Conservation (phyloP, 306 rosid species). For the Casuarina glauca region DNA sequence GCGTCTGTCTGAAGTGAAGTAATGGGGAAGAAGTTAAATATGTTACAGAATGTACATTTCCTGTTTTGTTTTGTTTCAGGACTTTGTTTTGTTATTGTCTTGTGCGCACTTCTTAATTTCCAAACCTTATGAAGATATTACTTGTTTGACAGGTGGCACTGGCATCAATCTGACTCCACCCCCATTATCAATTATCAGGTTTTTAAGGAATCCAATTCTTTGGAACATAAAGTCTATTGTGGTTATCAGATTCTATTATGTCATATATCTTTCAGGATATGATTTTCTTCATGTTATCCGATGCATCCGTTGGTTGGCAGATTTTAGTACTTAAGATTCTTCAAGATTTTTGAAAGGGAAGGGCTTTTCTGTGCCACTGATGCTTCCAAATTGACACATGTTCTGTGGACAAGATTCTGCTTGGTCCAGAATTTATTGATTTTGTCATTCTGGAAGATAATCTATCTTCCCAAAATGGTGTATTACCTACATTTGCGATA, state of each 20-base stretch:
- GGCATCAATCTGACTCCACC: constrained; percentile 99
- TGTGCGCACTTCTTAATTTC: not conserved
- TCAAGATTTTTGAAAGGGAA: not conserved
- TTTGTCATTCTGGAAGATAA: not conserved
- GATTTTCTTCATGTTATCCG: not conserved
- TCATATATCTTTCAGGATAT: constrained; percentile 17
- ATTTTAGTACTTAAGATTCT: not conserved
- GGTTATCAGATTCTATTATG: not conserved
- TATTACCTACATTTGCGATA: not conserved
- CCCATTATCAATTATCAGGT: constrained; percentile 85
- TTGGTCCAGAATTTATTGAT: not conserved
- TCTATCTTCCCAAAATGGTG: not conserved
- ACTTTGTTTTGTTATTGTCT: not conserved
- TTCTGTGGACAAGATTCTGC: not conserved
- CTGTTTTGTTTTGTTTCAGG: not conserved
- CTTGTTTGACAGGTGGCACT: constrained; percentile 77
- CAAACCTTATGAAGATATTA: constrained; percentile 16
- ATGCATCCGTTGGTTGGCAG: not conserved
- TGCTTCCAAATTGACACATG: not conserved
- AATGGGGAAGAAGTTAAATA: not conserved
- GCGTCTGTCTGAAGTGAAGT: not conserved
- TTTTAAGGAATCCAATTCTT: constrained; percentile 15
- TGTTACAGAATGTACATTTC: not conserved
- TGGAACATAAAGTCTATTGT: not conserved
- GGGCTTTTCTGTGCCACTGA: not conserved